Evolutionary conservation across 306 rosid genomes (phyloP).

Genomic region (Notholithocarpus densiflorus): DNA sequence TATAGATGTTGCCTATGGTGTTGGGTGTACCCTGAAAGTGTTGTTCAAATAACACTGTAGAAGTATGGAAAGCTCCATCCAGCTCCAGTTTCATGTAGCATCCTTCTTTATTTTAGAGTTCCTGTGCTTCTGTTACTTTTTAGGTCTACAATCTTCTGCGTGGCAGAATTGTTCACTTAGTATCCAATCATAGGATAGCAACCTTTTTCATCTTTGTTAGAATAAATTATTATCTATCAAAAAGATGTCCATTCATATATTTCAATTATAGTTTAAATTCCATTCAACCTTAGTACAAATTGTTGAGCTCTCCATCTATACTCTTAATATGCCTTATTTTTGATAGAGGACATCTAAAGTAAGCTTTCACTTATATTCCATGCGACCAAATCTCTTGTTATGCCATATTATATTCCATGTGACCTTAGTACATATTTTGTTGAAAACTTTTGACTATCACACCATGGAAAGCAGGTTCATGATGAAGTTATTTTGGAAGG

Average conservation of each 20-base stretch:
- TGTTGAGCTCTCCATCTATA: background rate
- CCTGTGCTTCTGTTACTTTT: no score
- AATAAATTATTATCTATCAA: no score
- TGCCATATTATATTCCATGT: background rate
- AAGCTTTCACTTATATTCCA: background rate
- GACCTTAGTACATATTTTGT: background rate
- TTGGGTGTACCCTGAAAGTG: no score
- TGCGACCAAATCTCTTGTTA: background rate
- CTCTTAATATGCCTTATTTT: background rate
- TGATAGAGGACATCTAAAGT: background rate
- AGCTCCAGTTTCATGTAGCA: no score
- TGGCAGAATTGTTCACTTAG: no score
- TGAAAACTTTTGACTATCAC: conserved; percentile 17
- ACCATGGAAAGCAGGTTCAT: conserved; percentile 57
- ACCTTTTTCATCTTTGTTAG: no score
- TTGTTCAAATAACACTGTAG: no score
- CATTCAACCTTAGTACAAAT: background rate
- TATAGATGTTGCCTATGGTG: no score
- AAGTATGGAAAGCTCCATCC: no score
- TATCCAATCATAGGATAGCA: no score
- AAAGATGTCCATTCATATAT: background rate
- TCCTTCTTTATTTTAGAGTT: no score
- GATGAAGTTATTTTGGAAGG: conserved; percentile 99
- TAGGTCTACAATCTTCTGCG: no score
- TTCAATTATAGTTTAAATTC: background rate